phyloP scores from a whole-genome alignment of 441 rosid species.

The Brassica hybrid region DNA sequence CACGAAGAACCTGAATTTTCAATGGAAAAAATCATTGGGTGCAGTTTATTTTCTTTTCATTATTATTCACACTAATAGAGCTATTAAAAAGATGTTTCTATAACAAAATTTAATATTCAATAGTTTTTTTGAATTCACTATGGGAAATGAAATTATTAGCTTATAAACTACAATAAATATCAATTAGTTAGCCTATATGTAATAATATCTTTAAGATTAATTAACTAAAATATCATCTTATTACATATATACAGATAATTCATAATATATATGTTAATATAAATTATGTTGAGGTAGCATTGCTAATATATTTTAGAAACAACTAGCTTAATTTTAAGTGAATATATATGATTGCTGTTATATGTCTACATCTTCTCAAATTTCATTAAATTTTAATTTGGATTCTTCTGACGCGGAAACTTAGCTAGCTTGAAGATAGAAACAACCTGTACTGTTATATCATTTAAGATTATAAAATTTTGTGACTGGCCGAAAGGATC shows the following conservation, averaged over 20 bases:
- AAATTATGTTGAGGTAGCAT: not conserved
- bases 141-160: no score
- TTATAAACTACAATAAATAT: no score
- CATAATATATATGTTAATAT: not conserved
- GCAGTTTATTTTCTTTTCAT: no score
- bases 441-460: slow-evolving; percentile 15
- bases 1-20: no score
- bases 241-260: no score
- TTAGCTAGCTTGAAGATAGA: slow-evolving; percentile 20
- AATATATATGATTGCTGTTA: not conserved
- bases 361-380: slow-evolving; percentile 14
- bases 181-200: no score
- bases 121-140: no score
- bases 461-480: not conserved
- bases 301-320: not conserved
- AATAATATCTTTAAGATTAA: not conserved
- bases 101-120: no score
- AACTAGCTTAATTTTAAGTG: not conserved
- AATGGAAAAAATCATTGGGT: no score
- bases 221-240: not conserved
- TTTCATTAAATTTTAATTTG: not conserved
- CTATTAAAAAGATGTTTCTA: no score
- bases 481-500: slow-evolving; percentile 6
- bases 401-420: slow-evolving; percentile 1
- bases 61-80: no score